Percentiles rank a stretch among this genome's conserved stretches.
phyloP scores from a whole-genome alignment of 1,284 basidiomycete species.

The Paramarasmius palmivorus region DNA sequence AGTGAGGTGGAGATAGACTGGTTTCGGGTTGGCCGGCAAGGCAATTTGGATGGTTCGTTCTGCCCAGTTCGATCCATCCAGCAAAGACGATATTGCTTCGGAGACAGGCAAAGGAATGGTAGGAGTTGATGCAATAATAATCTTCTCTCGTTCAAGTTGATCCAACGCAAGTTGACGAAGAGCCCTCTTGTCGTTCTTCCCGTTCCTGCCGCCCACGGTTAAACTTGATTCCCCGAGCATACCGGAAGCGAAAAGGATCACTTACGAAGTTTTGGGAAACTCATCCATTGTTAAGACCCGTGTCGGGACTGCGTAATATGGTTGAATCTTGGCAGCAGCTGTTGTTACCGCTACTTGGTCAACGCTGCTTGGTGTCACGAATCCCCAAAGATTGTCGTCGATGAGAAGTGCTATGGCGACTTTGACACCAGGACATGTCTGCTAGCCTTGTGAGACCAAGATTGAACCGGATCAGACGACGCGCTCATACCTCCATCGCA shows the following conservation, averaged over 20 bases:
- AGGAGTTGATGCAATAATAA: background rate
- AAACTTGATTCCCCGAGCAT: constrained; percentile 1
- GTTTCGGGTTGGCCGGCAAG: background rate
- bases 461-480: background rate
- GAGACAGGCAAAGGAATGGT: background rate
- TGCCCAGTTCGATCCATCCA: background rate
- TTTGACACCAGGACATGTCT: constrained; percentile 46
- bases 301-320: constrained; percentile 60
- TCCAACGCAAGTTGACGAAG: constrained; percentile 45
- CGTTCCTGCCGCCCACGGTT: constrained; percentile 32
- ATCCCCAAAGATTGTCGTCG: constrained; percentile 55
- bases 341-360: constrained; percentile 40
- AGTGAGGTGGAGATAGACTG: background rate
- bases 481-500: constrained; percentile 52
- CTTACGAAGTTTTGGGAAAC: constrained; percentile 54
- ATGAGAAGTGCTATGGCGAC: constrained; percentile 53
- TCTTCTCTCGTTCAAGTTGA: constrained; percentile 16
- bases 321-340: constrained; percentile 49
- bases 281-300: constrained; percentile 40
- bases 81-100: background rate
- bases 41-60: background rate
- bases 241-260: constrained; percentile 3
- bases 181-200: constrained; percentile 54
- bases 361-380: constrained; percentile 45
- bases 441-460: constrained; percentile 9